Conservation (phyloP, 371 early-diverging fungal genomes). For the Haplosporangium sp. region DNA sequence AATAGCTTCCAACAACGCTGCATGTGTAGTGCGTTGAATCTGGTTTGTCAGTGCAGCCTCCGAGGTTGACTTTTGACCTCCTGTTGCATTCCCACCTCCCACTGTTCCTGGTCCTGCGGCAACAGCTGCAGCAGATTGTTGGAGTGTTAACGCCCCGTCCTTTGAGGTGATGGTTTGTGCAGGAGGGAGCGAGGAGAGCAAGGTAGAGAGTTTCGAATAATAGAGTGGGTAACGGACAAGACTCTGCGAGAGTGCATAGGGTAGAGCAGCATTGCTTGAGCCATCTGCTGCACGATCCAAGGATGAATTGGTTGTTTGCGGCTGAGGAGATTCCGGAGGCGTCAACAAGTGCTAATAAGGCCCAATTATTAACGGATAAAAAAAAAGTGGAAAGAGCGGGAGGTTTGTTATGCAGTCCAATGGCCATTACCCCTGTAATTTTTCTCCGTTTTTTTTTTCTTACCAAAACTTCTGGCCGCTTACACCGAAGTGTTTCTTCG, state of each 20-base stretch:
- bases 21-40: slow-evolving; percentile 56
- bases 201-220: slow-evolving; percentile 63
- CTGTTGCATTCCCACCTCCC: not conserved
- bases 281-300: slow-evolving; percentile 38
- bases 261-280: slow-evolving; percentile 32
- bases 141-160: slow-evolving; percentile 14
- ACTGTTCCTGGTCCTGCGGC: not conserved
- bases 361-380: not conserved
- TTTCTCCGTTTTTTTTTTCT: slow-evolving; percentile 11
- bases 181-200: slow-evolving; percentile 60
- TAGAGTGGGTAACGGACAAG: slow-evolving; percentile 61
- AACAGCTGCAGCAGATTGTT: slow-evolving; percentile 4
- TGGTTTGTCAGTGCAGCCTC: slow-evolving; percentile 20
- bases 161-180: slow-evolving; percentile 25
- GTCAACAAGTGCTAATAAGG: slow-evolving; percentile 34
- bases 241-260: slow-evolving; percentile 50
- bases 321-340: slow-evolving; percentile 46
- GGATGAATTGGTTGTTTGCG: slow-evolving; percentile 16
- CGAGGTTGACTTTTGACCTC: slow-evolving; percentile 3
- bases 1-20: slow-evolving; percentile 68
- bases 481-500: slow-evolving; percentile 65
- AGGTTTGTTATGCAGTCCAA: not conserved
- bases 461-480: slow-evolving; percentile 63
- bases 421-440: not conserved
- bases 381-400: not conserved